Percentiles rank a stretch among this genome's conserved stretches.
These are phyloP conservation scores for Colletotrichum nymphaeae DNA, from an alignment of 2,329 filamentous ascomycete genomes.

Conservation along the genomic window DNA sequence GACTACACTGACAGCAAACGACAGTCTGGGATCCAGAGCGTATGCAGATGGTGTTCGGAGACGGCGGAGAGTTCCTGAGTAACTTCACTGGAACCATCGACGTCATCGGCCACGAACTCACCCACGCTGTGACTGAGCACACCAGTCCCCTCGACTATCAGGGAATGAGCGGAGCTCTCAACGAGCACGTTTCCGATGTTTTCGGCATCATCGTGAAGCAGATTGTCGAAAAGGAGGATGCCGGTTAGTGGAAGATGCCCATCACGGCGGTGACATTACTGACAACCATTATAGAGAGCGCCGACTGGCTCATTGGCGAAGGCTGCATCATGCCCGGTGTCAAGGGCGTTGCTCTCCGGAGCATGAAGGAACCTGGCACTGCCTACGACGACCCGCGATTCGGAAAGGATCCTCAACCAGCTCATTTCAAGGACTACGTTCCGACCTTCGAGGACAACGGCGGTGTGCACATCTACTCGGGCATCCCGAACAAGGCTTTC, in stretches of 20 bases:
- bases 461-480: slow-evolving; percentile 67
- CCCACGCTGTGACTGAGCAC: slow-evolving; percentile 65
- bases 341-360: slow-evolving; percentile 63
- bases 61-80: slow-evolving; percentile 62
- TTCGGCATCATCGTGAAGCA: slow-evolving; percentile 70
- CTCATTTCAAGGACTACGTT: slow-evolving; percentile 57
- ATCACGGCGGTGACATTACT: not conserved
- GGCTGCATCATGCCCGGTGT: slow-evolving; percentile 61
- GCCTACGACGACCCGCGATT: slow-evolving; percentile 65
- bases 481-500: slow-evolving; percentile 69
- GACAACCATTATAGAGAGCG: slow-evolving; percentile 42
- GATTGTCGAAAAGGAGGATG: slow-evolving; percentile 56
- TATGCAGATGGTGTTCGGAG: slow-evolving; percentile 67
- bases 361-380: slow-evolving; percentile 65
- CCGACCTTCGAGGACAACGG: slow-evolving; percentile 58
- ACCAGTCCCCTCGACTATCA: slow-evolving; percentile 61
- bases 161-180: slow-evolving; percentile 65
- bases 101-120: slow-evolving; percentile 68
- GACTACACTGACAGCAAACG: not conserved
- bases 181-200: slow-evolving; percentile 67
- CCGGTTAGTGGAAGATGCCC: slow-evolving; percentile 34
- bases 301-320: slow-evolving; percentile 68
- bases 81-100: slow-evolving; percentile 65
- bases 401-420: slow-evolving; percentile 65
- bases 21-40: slow-evolving; percentile 61